phyloP scores from a whole-genome alignment of 2,329 filamentous ascomycete species.

The Aspergillus versicolor region DNA sequence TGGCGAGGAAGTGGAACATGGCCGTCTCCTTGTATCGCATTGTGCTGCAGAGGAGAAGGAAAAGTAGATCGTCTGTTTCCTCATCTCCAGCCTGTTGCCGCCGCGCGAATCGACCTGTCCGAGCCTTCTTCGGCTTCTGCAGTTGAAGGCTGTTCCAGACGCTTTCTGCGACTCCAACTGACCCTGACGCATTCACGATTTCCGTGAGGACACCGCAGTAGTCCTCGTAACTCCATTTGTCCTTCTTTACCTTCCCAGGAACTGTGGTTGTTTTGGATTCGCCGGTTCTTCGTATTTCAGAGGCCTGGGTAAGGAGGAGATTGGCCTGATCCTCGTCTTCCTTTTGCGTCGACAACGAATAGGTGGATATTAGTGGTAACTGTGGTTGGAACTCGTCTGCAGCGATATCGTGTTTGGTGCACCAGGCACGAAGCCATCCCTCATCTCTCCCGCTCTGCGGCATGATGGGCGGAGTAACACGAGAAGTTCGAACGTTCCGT shows the following conservation, averaged over 20 bases:
- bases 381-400: conserved; percentile 1
- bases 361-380: background rate
- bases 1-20: conserved; percentile 9
- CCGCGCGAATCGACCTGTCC: conserved; percentile 6
- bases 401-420: conserved; percentile 1
- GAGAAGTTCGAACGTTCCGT: background rate
- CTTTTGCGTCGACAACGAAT: background rate
- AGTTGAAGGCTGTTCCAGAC: conserved; percentile 7
- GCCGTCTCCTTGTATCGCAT: conserved; percentile 8
- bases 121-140: conserved; percentile 11
- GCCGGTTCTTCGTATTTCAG: conserved; percentile 8
- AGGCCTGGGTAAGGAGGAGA: conserved; percentile 7
- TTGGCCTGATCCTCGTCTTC: conserved; percentile 8
- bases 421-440: conserved; percentile 10
- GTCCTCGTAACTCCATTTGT: conserved; percentile 11
- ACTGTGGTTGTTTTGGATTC: background rate
- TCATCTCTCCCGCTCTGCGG: conserved; percentile 9
- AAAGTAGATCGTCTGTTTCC: conserved; percentile 5
- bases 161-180: conserved; percentile 8
- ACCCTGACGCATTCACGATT: background rate
- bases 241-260: conserved; percentile 4
- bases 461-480: background rate
- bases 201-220: conserved; percentile 6
- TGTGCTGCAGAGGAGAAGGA: conserved; percentile 2
- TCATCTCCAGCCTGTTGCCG: conserved; percentile 6